Base-by-base conservation (phyloP, 495 filamentous ascomycete species). In the Penicillium paradoxum region DNA sequence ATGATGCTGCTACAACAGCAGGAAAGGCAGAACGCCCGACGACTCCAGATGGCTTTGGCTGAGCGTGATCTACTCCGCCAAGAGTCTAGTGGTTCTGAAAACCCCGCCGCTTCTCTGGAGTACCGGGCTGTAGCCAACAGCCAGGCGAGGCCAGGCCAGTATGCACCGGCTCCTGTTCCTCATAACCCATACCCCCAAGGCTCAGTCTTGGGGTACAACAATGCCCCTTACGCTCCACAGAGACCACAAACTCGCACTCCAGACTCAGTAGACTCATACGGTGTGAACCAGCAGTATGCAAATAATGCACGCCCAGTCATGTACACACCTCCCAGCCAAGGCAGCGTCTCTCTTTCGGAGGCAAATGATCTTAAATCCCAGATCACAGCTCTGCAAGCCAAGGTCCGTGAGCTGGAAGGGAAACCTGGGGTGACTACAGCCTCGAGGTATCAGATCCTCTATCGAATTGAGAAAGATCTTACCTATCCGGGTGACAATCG, bases 361-460 rank as follows among this genome's bases (percentile, higher is more conserved):
- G 29, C 49, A 2, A 54, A 51, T 10, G 15, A 55, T 8, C 54
- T 56, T 5, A 49, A 45, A 7, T 39, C 40, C 15, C 42, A 56
- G 10, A 44, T 56, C 14, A 10, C 39, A 17, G 37, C 18, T n/a
- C 32, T 56, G 2, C 54, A 53, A 24, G 32, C 32, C 13, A 52
- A 53, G 32, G 47, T 53, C 15, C 39, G 41, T 5, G 15, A 41
- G 29, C 25, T 56, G 15, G 54, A 53, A 19, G 46, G 33, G 5
- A 33, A 30, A 4, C 36, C 49, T 6, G 34, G 11, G 2, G 13
- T 30, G 6, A 7, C 22, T 1, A 32, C 11, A 34, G 36, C 38
- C 17, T 53, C 38, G 5, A 56, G 32, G 39, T 43, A 43, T 32
- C 49, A 56, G 30, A 24, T 56, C 22, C 48, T 56, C 10, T 53